Evolutionary conservation across 495 filamentous ascomycete genomes (phyloP), one percentile per base, ranked within the genome.

Genomic region (Penicillium roqueforti): DNA sequence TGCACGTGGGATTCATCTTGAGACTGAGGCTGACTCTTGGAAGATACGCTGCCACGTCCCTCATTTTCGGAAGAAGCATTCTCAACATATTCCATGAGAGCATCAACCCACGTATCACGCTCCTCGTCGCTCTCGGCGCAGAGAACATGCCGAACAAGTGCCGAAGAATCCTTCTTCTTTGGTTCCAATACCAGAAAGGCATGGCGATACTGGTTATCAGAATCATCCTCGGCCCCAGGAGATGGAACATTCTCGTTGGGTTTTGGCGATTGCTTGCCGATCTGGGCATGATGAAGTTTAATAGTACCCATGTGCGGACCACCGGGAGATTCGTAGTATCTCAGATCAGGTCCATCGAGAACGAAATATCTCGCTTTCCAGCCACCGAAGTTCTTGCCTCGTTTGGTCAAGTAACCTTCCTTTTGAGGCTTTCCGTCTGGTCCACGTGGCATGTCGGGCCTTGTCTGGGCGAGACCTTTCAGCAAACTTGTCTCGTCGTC

Each of bases 351-450:
- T 2, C 91, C 91, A 62, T 97, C 89, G 1, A 98, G 80, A 40
- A 96, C 80, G 60, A 98, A 98, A 66, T 88, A 97, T 50, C 93
- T 80, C 14, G 89, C 90, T 67, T 98, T 98, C 93, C 93, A 98
- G n/a, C 93, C 93, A 22, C 93, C 93, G 70, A 97, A 97, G 59
- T 96, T 97, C 75, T 98, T 98, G 23, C 93, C 93, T 51, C 87
- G 78, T 72, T 98, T 98, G 6, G 93, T 97, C 28, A 98, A 75
- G 75, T 97, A 97, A 14, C 93, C 93, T 64, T 86, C 91, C 63
- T 92, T 92, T 56, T 84, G 76, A 1, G 86, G 83, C 49, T 83
- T 83, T 3, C 83, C 84, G 55, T 87, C 80, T 8, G 82, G 76
- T 0, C 83, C 81, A 23, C 70, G 65, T 59, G 41, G 61, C 54